Base-by-base conservation (phyloP, 176 grass and related monocot genomes). In the barley (Hordeum vulgare) region DNA sequence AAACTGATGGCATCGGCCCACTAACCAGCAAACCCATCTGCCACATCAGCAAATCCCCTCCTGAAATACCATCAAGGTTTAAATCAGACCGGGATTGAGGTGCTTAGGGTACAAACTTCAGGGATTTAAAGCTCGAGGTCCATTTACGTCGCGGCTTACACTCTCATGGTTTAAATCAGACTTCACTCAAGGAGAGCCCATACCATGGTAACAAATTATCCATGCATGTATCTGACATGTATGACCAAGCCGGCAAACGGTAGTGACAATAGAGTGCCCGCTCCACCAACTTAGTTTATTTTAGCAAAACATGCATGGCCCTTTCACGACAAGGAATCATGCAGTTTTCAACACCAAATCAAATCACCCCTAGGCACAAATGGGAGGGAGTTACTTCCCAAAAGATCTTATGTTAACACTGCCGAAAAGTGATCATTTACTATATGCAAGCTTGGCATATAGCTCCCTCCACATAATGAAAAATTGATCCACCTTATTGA, bases 271-370 rank as follows among this genome's bases (percentile, higher is more conserved):
- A 51, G 79, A 80, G 64, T 76, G 73, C 72, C 79, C 56, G 65
- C 57, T 64, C 42, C 84, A 77, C 83, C 33, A 33, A 65, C 27
- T 58, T 41, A 3, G 35, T 82, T 74, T 90, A 79, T 83, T 86
- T 73, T 82, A 78, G 79, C 34, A 53, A 53, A 53, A 53, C 49
- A 53, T 53, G 49, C 17, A 53, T 20, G 17, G 6, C 17, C 7
- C 49, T 54, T 78, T 75, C 84, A 86, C 18, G 74, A 83, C 61
- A 42, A 78, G 84, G 84, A 86, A 59, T 74, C 84, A 86, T 51
- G 84, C 83, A 86, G 85, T 90, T 83, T 90, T 90, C 79, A 79
- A 86, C 84, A 61, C 47, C 36, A 72, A 74, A 86, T 86, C 45
- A 65, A 83, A 86, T 86, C 23, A 67, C 9, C 45, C 61, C 45